Percentiles rank a stretch among this genome's conserved stretches.
phyloP scores from a whole-genome alignment of 768 basidiomycete genomes.

The Termitomyces sp. region DNA sequence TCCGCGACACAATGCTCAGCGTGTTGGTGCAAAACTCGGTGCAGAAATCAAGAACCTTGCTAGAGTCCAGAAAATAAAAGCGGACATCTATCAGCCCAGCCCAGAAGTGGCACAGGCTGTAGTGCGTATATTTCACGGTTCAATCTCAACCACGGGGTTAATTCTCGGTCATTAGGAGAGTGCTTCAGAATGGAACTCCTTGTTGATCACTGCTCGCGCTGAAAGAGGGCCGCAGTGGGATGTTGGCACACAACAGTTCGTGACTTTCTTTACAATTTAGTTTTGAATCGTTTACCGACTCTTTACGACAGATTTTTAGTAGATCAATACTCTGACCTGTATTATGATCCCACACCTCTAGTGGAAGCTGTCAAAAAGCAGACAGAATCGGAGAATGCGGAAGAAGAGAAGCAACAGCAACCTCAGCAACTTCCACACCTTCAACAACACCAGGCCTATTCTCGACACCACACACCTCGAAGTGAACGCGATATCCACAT shows the following conservation, averaged over 20 bases:
- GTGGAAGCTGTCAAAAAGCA: conserved; percentile 48
- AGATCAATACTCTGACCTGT: conserved; percentile 67
- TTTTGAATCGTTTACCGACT: neutral
- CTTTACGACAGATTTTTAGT: conserved; percentile 58
- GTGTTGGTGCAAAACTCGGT: conserved; percentile 60
- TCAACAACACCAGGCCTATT: conserved; percentile 24
- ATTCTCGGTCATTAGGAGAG: conserved; percentile 44
- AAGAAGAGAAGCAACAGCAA: conserved; percentile 30
- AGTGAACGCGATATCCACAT: conserved; percentile 27
- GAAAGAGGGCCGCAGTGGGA: conserved; percentile 88
- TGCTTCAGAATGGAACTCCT: conserved; percentile 84
- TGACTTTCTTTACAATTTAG: conserved; percentile 9
- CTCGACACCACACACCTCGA: conserved; percentile 27
- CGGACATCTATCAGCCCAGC: conserved; percentile 61
- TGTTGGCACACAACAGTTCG: conserved; percentile 80
- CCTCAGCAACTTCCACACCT: conserved; percentile 21
- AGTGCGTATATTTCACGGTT: conserved; percentile 37
- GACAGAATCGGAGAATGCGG: conserved; percentile 38
- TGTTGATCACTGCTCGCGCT: conserved; percentile 74
- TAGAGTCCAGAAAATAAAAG: conserved; percentile 40
- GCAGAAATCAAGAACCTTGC: conserved; percentile 56
- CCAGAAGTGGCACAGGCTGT: conserved; percentile 64
- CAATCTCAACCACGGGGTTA: neutral
- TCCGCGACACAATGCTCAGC: conserved; percentile 73
- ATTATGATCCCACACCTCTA: conserved; percentile 67